Base-by-base conservation (phyloP, 805 yeast species). In the Wickerhamia fluorescens region DNA sequence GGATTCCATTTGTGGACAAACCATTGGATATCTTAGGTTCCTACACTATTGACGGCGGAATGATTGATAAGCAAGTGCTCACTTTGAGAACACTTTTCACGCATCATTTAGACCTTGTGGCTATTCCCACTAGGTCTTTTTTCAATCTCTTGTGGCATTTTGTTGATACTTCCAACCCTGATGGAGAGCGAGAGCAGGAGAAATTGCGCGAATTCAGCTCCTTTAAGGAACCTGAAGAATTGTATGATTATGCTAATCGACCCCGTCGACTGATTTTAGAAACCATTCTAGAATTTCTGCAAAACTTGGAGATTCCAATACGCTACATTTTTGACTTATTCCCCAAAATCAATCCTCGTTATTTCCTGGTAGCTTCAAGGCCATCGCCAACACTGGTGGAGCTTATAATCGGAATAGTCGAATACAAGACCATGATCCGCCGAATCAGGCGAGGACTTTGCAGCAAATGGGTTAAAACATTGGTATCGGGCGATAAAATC, bases 201-300 rank as follows among this genome's bases (percentile, higher is more conserved):
- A 83, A 85, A 44, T 61, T 92, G 25, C 58, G 59, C 28, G 96
- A 92, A 42, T 83, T 92, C 43, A 72, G 81, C 7, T 59, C 70
- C 7, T 65, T 77, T 28, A 79, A 79, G 24, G 86, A 83, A 28
- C 71, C 80, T 29, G 87, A 89, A 48, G 95, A 84, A 31, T 55
- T 88, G 25, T 89, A 76, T 50, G 78, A 89, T 51, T 92, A 92
- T 53, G 94, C 94, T n/a, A 83, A 86, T 48, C 62, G 97, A 35
- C 96, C 97, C 4, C 68, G 96, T 38, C 56, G 99, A 40, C 86
- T 95, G 28, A 70, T 88, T 4, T 48, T 87, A 14, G 99, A 92
- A 51, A 81, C 83, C 0, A 51, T 92, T 5, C 68, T 75, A 29
- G 99, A 92, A 49, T 92, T 92, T 48, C 75, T 72, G 37, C 71